Evolutionary conservation across 2,329 filamentous ascomycete species (phyloP).

Genomic region (Gaeumannomyces tritici): DNA sequence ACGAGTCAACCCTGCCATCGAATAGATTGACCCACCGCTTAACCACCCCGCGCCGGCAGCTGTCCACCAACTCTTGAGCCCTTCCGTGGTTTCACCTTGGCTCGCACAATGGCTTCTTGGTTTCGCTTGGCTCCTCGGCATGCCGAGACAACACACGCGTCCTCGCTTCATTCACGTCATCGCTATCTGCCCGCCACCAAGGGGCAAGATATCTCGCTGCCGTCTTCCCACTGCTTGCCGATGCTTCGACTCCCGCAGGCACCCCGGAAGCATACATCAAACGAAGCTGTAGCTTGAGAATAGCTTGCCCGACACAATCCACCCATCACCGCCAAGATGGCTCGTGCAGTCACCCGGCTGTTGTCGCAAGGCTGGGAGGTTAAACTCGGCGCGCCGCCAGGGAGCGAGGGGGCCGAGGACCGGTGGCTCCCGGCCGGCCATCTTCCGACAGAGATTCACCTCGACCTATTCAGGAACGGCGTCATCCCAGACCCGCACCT

Average conservation of each 20-base stretch:
- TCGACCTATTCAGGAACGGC: conserved; percentile 25
- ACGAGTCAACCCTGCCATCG: background rate
- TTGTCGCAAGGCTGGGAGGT: background rate
- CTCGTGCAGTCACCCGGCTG: background rate
- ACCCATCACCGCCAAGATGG: background rate
- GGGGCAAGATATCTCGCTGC: background rate
- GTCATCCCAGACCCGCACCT: conserved; percentile 46
- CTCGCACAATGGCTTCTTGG: background rate
- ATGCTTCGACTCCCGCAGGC: background rate
- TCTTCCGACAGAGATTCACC: conserved; percentile 26
- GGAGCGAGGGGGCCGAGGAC: background rate
- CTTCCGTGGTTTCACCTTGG: background rate
- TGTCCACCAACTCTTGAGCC: background rate
- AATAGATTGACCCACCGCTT: background rate
- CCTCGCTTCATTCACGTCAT: background rate
- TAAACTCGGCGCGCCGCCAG: background rate
- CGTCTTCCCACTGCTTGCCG: background rate
- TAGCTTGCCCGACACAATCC: background rate
- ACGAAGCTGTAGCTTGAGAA: background rate
- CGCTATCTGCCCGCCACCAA: background rate
- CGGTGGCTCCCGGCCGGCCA: background rate
- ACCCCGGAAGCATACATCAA: background rate
- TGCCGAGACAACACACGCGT: background rate
- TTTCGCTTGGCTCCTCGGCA: background rate
- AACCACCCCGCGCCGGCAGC: too few relatives aligned